phyloP scores from a whole-genome alignment of 1,284 basidiomycete genomes.

The Ganoderma lucidum region DNA sequence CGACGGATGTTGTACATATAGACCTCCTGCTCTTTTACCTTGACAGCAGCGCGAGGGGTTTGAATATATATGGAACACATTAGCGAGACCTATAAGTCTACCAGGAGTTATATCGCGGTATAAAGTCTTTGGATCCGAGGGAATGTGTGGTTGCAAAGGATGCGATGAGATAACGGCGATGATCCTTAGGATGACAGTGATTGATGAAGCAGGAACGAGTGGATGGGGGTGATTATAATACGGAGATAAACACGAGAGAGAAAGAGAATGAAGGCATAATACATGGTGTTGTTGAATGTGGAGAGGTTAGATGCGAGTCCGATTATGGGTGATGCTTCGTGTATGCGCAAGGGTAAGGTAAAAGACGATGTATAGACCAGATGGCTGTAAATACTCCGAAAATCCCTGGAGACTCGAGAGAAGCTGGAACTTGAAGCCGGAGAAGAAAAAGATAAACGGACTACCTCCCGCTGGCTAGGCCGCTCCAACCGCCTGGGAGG shows the following conservation, averaged over 20 bases:
- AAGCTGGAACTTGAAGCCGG: background rate
- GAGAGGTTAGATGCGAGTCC: background rate
- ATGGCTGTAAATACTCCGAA: background rate
- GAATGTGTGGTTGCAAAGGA: background rate
- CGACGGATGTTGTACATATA: constrained; percentile 12
- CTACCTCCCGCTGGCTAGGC: constrained; percentile 26
- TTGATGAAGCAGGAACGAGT: constrained; percentile 13
- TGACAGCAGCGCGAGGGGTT: background rate
- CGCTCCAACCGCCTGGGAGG: constrained; percentile 38
- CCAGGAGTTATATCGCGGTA: constrained; percentile 17
- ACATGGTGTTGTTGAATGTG: constrained; percentile 13
- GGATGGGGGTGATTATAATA: constrained; percentile 2
- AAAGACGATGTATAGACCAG: background rate
- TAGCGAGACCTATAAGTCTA: constrained; percentile 13
- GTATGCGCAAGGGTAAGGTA: constrained; percentile 16
- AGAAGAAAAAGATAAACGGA: constrained; percentile 7
- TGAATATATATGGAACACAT: background rate
- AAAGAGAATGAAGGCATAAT: constrained; percentile 14
- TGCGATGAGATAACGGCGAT: background rate
- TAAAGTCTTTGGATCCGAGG: constrained; percentile 12
- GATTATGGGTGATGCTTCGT: background rate
- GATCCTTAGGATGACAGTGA: background rate
- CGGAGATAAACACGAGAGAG: constrained; percentile 14
- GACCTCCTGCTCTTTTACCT: constrained; percentile 5
- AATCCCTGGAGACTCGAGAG: constrained; percentile 9